These are phyloP conservation scores for Pythium folliculosum DNA, from an alignment of 352 stramenopile genomes.

Conservation along the genomic window DNA sequence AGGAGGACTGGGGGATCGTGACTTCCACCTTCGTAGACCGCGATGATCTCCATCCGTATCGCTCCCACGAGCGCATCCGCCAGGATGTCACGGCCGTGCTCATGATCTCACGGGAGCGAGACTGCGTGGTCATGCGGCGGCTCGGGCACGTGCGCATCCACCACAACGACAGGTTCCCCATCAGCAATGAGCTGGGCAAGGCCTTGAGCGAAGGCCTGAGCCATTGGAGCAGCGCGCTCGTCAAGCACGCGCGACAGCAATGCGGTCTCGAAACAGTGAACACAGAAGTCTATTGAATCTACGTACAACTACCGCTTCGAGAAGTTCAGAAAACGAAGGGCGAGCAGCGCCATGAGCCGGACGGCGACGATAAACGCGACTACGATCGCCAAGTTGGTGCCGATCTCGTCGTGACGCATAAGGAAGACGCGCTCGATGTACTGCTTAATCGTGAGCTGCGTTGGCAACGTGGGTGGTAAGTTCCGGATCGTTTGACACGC, in stretches of 20 bases:
- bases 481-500: constrained; percentile 44
- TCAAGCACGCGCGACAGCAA: constrained; percentile 4
- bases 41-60: constrained; percentile 46
- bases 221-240: constrained; percentile 6
- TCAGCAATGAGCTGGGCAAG: background rate
- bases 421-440: constrained; percentile 50
- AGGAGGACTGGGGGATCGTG: constrained; percentile 31
- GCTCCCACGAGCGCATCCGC: constrained; percentile 26
- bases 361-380: constrained; percentile 52
- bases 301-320: constrained; percentile 28
- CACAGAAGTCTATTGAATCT: background rate
- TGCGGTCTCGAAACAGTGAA: background rate
- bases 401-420: constrained; percentile 62
- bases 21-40: constrained; percentile 39
- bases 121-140: constrained; percentile 1
- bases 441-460: constrained; percentile 51
- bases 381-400: constrained; percentile 43
- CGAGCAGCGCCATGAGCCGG: constrained; percentile 45
- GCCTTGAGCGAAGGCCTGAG: constrained; percentile 2
- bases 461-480: constrained; percentile 30
- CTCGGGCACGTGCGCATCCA: constrained; percentile 36
- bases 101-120: background rate
- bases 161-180: constrained; percentile 33
- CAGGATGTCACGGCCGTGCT: constrained; percentile 29
- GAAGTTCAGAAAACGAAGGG: constrained; percentile 62